phyloP scores from a whole-genome alignment of 169 alveolate species.

The Eimeria necatrix region DNA sequence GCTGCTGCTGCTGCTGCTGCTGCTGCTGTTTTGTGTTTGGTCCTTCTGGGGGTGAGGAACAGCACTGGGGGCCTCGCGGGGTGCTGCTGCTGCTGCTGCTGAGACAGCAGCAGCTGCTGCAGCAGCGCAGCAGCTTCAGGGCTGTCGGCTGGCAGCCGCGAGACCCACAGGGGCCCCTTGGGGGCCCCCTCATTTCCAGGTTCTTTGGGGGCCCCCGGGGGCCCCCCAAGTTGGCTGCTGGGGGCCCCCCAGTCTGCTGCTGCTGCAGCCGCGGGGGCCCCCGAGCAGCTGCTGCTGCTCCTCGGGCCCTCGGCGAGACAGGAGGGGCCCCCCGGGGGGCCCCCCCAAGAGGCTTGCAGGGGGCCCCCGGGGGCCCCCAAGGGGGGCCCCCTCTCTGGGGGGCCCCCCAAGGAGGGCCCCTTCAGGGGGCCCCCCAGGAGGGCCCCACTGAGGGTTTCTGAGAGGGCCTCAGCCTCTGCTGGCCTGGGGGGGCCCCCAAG shows the following conservation, averaged over 20 bases:
- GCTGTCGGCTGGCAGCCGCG: not conserved
- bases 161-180: not conserved
- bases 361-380: too few relatives aligned
- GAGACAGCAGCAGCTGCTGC: not conserved
- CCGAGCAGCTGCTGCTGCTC: too few relatives aligned
- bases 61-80: constrained; percentile 38
- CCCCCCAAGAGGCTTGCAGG: too few relatives aligned
- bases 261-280: not conserved
- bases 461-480: not conserved
- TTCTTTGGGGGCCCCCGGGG: too few relatives aligned
- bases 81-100: constrained; percentile 30
- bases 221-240: too few relatives aligned
- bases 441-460: too few relatives aligned
- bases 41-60: not conserved
- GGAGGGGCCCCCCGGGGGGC: constrained; percentile 7
- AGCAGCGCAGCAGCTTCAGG: not conserved
- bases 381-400: too few relatives aligned
- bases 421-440: too few relatives aligned
- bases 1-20: not conserved
- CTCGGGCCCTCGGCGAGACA: too few relatives aligned
- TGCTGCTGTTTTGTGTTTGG: not conserved
- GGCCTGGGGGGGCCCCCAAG: not conserved
- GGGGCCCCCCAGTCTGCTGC: not conserved
- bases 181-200: too few relatives aligned
- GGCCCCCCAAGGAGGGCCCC: too few relatives aligned